Evolutionary conservation across 1,284 basidiomycete genomes (phyloP), one percentile per base, ranked within the genome.

Genomic region (Cryptococcus wingfieldii): DNA sequence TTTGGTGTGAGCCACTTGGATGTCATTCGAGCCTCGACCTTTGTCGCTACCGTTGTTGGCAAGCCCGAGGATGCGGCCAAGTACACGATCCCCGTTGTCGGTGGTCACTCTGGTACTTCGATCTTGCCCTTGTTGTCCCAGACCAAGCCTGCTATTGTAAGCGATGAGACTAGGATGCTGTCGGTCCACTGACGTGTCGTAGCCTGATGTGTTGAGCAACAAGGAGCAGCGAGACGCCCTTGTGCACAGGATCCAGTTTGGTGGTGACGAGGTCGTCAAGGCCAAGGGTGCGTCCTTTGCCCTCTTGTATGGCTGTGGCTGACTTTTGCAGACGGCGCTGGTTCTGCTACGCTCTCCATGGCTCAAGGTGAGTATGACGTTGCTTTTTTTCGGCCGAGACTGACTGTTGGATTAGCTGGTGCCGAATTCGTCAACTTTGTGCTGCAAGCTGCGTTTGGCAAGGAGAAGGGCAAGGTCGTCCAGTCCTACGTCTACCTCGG

Each of bases 121-220:
- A 98, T 98, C 74, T 88, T 98, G 25, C 95, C 95, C 44, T 83
- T 98, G 49, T 85, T 98, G 69, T 91, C 89, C 45, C 95, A 98
- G 80, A 82, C 82, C 47, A 65, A 77, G 62, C 75, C 76, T 53
- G 58, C 65, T 59, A 72, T 73, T 54, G 70, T 72, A 51, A 61
- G 68, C 9, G 34, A 14, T 23, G 23, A 23, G 23, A 23, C 23
- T 23, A 23, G 23, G 23, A 0, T 23, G 23, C 23, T 23, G 23
- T 23, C 23, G 23, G 23, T 23, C 23, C 2, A 45, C 60, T 59
- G 28, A 59, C 48, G 31, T 31, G 16, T 28, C 59, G 59, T 67
- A 74, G 58, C 48, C 66, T 39, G 69, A 67, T 28, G 63, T 77
- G 65, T 64, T 77, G 47, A 53, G 54, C 56, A 86, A 87, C 70